phyloP scores from a whole-genome alignment of 2,329 filamentous ascomycete species.

The Dactylellina drechsleri region DNA sequence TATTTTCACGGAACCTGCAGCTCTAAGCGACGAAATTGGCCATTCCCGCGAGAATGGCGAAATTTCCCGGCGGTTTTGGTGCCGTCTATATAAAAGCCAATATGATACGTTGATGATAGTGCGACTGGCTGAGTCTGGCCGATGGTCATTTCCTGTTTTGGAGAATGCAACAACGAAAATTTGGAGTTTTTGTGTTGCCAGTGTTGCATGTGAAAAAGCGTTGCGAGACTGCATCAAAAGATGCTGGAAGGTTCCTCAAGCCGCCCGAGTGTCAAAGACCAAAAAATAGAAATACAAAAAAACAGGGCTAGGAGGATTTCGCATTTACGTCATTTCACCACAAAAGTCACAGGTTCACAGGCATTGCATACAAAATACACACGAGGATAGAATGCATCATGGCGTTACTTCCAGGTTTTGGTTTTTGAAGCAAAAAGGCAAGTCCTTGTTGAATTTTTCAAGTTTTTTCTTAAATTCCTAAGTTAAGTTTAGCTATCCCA shows the following conservation, averaged over 20 bases:
- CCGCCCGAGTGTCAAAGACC: slow-evolving; percentile 5
- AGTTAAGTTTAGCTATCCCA: slow-evolving; percentile 8
- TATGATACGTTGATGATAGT: slow-evolving; percentile 23
- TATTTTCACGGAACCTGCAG: slow-evolving; percentile 1
- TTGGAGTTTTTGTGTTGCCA: slow-evolving; percentile 30
- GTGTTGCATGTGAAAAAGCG: slow-evolving; percentile 39
- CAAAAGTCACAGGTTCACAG: slow-evolving; percentile 17
- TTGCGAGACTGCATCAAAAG: background rate
- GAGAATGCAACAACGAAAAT: slow-evolving; percentile 48
- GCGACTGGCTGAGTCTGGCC: background rate
- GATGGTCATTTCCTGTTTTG: slow-evolving; percentile 53
- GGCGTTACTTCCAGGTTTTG: slow-evolving; percentile 35
- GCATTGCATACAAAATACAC: slow-evolving; percentile 6
- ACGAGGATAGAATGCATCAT: slow-evolving; percentile 25
- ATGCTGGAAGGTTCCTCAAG: slow-evolving; percentile 26
- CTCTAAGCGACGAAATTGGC: slow-evolving; percentile 12
- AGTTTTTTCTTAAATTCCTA: slow-evolving; percentile 1
- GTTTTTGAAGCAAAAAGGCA: slow-evolving; percentile 10
- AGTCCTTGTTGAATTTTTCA: slow-evolving; percentile 7
- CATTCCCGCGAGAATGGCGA: slow-evolving; percentile 33
- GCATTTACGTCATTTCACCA: background rate
- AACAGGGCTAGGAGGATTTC: background rate
- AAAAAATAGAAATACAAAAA: background rate
- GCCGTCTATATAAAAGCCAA: slow-evolving; percentile 14
- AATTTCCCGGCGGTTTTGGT: slow-evolving; percentile 9